phyloP scores from a whole-genome alignment of 2,329 filamentous ascomycete species.

The Sclerotinia trifoliorum region DNA sequence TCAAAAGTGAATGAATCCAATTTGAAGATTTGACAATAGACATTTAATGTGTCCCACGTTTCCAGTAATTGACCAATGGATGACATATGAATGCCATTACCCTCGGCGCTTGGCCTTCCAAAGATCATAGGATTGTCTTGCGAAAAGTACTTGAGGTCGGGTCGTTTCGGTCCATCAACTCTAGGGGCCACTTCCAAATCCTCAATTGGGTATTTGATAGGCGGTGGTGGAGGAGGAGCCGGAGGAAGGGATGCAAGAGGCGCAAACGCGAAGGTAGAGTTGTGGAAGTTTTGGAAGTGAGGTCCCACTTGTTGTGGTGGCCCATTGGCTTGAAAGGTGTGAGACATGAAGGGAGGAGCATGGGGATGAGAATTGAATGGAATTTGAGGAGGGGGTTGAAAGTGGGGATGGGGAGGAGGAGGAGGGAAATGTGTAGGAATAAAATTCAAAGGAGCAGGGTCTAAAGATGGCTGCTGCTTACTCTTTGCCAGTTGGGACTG shows the following conservation, averaged over 20 bases:
- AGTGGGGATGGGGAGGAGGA: constrained; percentile 26
- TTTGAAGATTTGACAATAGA: constrained; percentile 94
- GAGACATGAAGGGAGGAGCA: constrained; percentile 34
- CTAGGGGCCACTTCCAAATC: constrained; percentile 78
- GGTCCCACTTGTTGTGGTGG: constrained; percentile 39
- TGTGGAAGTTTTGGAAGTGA: constrained; percentile 44
- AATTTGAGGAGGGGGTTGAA: constrained; percentile 26
- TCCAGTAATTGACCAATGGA: constrained; percentile 85
- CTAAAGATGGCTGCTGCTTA: constrained; percentile 41
- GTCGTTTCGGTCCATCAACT: constrained; percentile 61
- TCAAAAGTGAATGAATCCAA: constrained; percentile 98
- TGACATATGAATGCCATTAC: constrained; percentile 70
- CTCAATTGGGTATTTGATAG: constrained; percentile 92
- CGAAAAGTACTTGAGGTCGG: constrained; percentile 74
- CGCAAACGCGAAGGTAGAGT: constrained; percentile 47
- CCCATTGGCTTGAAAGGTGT: constrained; percentile 38
- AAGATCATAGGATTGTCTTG: constrained; percentile 57
- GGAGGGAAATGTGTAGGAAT: constrained; percentile 24
- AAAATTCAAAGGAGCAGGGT: constrained; percentile 36
- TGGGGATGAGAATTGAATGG: constrained; percentile 30
- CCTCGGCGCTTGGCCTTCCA: constrained; percentile 48
- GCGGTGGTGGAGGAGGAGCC: constrained; percentile 66
- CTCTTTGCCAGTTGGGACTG: constrained; percentile 43
- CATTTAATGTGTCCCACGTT: constrained; percentile 94
- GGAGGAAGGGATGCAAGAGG: constrained; percentile 49